Percentiles rank a stretch among this genome's conserved stretches.
phyloP scores from a whole-genome alignment of 2,329 filamentous ascomycete genomes.

The Apiospora sp. region DNA sequence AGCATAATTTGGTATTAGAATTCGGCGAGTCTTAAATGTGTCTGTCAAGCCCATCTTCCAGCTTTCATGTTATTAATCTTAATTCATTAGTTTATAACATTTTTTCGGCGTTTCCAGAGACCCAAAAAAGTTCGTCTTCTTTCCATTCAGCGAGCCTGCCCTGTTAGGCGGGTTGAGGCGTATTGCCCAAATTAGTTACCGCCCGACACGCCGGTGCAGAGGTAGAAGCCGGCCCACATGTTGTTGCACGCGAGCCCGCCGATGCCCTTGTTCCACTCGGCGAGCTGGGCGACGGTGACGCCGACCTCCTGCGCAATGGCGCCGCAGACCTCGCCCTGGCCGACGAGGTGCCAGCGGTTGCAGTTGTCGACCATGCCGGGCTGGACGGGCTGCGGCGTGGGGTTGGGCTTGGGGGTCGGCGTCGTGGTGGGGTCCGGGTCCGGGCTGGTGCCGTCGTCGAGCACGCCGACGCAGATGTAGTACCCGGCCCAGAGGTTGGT shows the following conservation, averaged over 20 bases:
- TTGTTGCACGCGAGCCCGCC: not conserved
- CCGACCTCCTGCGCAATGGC: not conserved
- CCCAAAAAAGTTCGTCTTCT: too few species aligned
- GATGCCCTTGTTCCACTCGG: slow-evolving; percentile 14
- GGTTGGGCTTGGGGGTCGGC: not conserved
- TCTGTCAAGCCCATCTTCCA: too few species aligned
- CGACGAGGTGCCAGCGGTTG: slow-evolving; percentile 7
- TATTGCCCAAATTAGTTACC: not conserved
- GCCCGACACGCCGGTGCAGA: slow-evolving; percentile 13
- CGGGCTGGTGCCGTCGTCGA: too few species aligned
- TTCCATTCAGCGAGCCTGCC: not conserved
- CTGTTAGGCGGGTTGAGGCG: not conserved
- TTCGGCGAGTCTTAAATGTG: too few species aligned
- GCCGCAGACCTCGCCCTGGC: not conserved
- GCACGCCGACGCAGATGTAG: too few species aligned
- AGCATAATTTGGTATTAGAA: too few species aligned
- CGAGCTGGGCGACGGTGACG: not conserved
- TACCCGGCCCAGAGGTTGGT: too few species aligned
- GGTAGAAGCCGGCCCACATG: not conserved
- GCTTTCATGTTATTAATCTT: too few species aligned
- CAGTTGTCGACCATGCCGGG: not conserved
- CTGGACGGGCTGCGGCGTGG: slow-evolving; percentile 10
- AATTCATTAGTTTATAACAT: too few species aligned
- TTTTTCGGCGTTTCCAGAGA: too few species aligned
- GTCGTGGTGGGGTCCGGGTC: too few species aligned